These are phyloP conservation scores for Glomus cerebriforme DNA, from an alignment of 192 early-diverging fungal species.

Conservation along the genomic window DNA sequence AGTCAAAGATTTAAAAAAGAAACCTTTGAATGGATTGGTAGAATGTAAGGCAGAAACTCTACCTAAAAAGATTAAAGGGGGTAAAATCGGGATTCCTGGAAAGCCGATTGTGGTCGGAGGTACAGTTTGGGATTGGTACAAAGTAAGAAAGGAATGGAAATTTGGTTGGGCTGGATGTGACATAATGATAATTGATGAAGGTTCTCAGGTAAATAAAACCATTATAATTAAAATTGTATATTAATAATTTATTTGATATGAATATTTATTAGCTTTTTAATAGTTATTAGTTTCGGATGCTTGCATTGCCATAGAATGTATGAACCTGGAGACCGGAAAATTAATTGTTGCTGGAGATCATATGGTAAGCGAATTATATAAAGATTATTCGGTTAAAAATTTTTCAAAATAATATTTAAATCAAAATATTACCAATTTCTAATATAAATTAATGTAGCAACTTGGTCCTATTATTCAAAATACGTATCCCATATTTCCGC, in stretches of 20 bases:
- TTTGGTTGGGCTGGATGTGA: slow-evolving; percentile 23
- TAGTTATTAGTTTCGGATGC: slow-evolving; percentile 50
- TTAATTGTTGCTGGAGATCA: slow-evolving; percentile 60
- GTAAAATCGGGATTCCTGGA: slow-evolving; percentile 5
- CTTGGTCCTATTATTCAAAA: slow-evolving; percentile 52
- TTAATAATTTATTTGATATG: too few relatives aligned
- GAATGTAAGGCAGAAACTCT: slow-evolving; percentile 27
- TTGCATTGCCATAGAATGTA: slow-evolving; percentile 44
- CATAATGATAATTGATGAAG: slow-evolving; percentile 45
- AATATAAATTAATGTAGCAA: slow-evolving; percentile 30
- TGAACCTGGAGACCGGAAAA: slow-evolving; percentile 39
- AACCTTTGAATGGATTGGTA: background rate
- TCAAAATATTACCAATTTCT: background rate
- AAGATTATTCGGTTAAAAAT: background rate
- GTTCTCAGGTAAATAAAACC: slow-evolving; percentile 36
- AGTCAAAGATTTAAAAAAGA: slow-evolving; percentile 16
- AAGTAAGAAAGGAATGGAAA: slow-evolving; percentile 33
- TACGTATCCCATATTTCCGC: slow-evolving; percentile 38
- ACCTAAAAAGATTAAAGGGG: background rate
- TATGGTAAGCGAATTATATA: slow-evolving; percentile 32
- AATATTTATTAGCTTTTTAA: background rate
- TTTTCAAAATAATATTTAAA: background rate
- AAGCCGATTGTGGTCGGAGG: slow-evolving; percentile 38
- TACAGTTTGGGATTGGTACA: slow-evolving; percentile 47
- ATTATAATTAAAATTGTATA: too few relatives aligned